Evolutionary conservation across 306 rosid species (phyloP), one percentile per base, ranked within the genome.

Genomic region (Vigna hirtella): DNA sequence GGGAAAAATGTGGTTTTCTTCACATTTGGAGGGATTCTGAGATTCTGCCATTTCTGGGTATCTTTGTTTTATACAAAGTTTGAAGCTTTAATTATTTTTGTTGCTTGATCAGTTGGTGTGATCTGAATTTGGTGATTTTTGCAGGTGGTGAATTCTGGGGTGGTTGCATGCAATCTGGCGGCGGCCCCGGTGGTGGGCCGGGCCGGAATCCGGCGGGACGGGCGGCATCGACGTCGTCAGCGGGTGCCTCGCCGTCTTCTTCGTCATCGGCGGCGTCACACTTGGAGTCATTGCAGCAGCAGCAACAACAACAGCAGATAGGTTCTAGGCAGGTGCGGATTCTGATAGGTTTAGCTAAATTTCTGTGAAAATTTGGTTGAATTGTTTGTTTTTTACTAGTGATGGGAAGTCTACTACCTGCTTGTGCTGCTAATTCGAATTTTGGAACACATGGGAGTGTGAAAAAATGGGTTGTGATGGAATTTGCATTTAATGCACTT

Each of bases 241-340:
- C 96, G 18, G 93, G 93, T 36, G 95, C 93, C 0, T 92, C 98
- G 24, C 97, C 97, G 55, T 81, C 98, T 9, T 90, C 98, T 4
- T 89, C 97, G 2, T 90, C 97, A 1, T 94, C 97, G n/a, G 97
- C 93, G 10, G 96, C 94, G 36, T 89, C 98, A 4, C 97, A 90
- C 65, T 81, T 90, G 87, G 97, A 94, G 22, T 32, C 43, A 22
- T 74, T 92, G 59, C 73, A 90, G 77, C 97, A 89, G 85, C 98
- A 91, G 3, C 97, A 88, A 13, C 90, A 88, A 0, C 88, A 89
- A 73, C 97, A 87, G 76, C 88, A 84, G 70, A 75, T 82, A 22
- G 93, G 90, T 82, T 85, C 97, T 82, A 88, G 98, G 81, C 98
- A 94, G 98, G 98, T 94, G 78, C 76, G 87, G 36, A 74, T 40